Conservation (phyloP, 805 yeast species). For the Ogataea nakhonphanomensis region DNA sequence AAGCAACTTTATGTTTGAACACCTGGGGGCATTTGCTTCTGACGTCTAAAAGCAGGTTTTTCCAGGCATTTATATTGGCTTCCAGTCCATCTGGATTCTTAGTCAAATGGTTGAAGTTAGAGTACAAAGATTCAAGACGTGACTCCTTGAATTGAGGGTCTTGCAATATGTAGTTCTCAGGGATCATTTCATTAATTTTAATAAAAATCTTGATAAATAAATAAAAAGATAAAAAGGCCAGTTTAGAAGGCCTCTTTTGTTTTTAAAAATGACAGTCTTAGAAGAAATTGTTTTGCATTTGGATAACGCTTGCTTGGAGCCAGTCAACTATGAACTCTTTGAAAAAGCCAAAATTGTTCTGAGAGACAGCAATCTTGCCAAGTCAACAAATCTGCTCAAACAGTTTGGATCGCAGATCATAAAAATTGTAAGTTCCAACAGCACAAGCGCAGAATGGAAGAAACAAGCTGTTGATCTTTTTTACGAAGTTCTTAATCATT, state of each 20-base stretch:
- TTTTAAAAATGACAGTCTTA: background rate
- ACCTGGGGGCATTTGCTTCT: constrained; percentile 18
- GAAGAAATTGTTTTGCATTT: constrained; percentile 4
- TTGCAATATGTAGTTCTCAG: constrained; percentile 14
- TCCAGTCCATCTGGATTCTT: constrained; percentile 48
- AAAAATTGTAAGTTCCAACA: constrained; percentile 24
- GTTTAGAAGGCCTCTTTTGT: background rate
- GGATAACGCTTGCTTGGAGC: constrained; percentile 5
- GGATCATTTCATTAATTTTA: constrained; percentile 1
- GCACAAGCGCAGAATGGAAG: constrained; percentile 22
- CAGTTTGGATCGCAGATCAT: constrained; percentile 22
- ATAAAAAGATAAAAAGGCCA: background rate
- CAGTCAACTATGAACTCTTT: constrained; percentile 16
- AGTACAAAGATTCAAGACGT: constrained; percentile 45
- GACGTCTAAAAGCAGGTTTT: constrained; percentile 31
- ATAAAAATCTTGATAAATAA: background rate
- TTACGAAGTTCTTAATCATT: constrained; percentile 25
- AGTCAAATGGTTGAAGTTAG: constrained; percentile 43
- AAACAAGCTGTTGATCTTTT: constrained; percentile 21
- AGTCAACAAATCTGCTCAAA: constrained; percentile 10
- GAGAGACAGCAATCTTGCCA: constrained; percentile 18
- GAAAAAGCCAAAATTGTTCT: constrained; percentile 17
- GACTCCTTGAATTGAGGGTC: constrained; percentile 36
- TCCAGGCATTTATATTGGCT: constrained; percentile 50
- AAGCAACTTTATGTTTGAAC: constrained; percentile 27